Conservation (phyloP, 169 alveolate genomes). For the Sarcocystis neurona region DNA sequence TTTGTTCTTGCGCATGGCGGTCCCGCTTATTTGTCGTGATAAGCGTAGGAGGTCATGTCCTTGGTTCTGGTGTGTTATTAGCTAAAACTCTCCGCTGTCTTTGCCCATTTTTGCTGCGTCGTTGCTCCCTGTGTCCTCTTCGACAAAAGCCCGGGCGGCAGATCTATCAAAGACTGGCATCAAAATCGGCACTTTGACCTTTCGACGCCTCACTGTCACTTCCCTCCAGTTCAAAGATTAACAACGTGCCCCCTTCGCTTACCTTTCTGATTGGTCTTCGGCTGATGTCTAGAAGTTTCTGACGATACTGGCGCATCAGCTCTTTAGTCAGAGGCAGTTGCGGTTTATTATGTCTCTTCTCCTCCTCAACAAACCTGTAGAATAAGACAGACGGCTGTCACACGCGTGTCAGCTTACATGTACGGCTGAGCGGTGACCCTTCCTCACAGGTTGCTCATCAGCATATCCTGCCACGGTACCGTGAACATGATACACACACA, state of each 20-base stretch:
- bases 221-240: background rate
- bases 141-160: background rate
- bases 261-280: conserved; percentile 96
- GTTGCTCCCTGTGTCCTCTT: conserved; percentile 29
- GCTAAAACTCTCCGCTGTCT: no score
- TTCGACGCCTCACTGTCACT: background rate
- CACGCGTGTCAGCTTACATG: no score
- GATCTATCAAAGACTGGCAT: background rate
- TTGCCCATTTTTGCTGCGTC: no score
- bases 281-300: conserved; percentile 91
- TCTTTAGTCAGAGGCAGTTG: conserved; percentile 96
- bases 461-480: no score
- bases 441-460: no score
- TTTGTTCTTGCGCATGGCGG: no score
- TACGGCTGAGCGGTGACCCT: no score
- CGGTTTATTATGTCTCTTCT: conserved; percentile 89
- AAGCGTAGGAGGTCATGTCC: no score
- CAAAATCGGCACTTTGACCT: background rate
- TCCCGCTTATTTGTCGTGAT: no score
- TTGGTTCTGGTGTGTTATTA: no score
- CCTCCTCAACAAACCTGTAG: conserved; percentile 97
- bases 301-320: conserved; percentile 90
- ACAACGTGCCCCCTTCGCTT: background rate
- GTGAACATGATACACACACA: no score
- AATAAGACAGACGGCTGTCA: conserved; percentile 31